Conservation (phyloP, 768 basidiomycete species). For the Lyophyllum shimeji region DNA sequence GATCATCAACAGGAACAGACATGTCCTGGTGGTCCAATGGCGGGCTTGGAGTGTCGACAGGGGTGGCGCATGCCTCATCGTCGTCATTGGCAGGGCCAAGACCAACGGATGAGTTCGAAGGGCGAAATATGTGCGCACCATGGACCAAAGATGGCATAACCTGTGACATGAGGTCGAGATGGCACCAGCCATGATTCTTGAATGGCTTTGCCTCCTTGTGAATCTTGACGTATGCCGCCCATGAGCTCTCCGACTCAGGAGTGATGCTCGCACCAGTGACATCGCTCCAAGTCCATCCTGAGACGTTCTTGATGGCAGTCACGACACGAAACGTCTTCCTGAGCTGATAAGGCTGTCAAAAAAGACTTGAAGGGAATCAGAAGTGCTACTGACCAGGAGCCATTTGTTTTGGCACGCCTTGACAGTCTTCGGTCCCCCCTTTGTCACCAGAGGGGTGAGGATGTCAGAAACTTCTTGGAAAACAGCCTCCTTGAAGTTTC, state of each 20-base stretch:
- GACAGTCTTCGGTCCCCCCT: conserved; percentile 18
- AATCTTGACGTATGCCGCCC: conserved; percentile 1
- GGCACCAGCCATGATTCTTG: conserved; percentile 6
- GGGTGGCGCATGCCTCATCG: background rate
- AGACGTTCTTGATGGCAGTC: background rate
- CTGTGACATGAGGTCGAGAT: background rate
- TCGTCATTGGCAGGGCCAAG: background rate
- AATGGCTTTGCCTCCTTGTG: conserved; percentile 9
- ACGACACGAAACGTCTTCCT: background rate
- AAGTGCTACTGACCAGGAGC: background rate
- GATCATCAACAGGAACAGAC: background rate
- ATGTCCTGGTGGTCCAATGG: background rate
- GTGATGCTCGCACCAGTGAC: conserved; percentile 12
- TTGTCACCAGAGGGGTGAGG: conserved; percentile 4
- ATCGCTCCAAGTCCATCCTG: background rate
- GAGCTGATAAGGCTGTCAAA: background rate
- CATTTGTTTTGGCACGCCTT: conserved; percentile 20
- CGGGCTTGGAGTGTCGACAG: background rate
- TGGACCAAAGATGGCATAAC: background rate
- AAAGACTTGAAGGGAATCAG: background rate
- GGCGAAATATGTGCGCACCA: background rate
- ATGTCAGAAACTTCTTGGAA: conserved; percentile 12
- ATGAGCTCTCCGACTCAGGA: background rate
- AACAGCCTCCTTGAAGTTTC: conserved; percentile 20
- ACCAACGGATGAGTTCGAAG: background rate